Base-by-base conservation (phyloP, 441 rosid genomes). In the Brassica balearica region DNA sequence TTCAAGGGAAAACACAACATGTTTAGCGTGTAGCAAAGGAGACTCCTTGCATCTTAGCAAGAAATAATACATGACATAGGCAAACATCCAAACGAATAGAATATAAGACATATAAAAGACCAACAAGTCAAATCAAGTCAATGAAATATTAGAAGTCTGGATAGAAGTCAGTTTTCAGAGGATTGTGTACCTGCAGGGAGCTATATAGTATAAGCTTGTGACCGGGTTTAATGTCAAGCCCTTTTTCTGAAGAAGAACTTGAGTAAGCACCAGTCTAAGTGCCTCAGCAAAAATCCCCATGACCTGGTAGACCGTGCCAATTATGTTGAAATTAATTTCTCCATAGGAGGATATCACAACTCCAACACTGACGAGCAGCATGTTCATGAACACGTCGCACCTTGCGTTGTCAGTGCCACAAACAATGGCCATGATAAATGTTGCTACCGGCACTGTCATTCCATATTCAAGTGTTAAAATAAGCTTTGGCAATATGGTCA, bases 211-310 rank as follows among this genome's bases (percentile, higher is more conserved):
- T 79, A 94, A 87, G 88, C 98, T 94, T 79, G 97, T 94, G 76
- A 94, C 84, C 3, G 98, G 98, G 84, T 92, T 94, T 82, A 94
- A 84, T 63, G 93, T 82, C 89, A 92, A 85, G 84, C 98, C 98
- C 87, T 92, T 94, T 85, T 94, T 94, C 84, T 94, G 97, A 69
- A 94, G 87, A 69, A 94, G 97, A 85, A 94, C 97, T 86, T 94
- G 98, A 77, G 97, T 94, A 74, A 94, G 87, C 61, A 94, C 98
- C 86, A 94, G 92, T 84, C 98, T 86, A 72, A 94, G 97, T 79
- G 98, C 97, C 86, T 94, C 98, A 48, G 98, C 98, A 84, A 94
- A 85, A 81, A 94, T 94, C 87, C 97, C 98, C 0, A 95, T 92
- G 68, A 94, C 98, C 86, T 94, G 98, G 87, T 90, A 94, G 81